phyloP scores from a whole-genome alignment of 2,329 filamentous ascomycete genomes.

The Rhytidhysteron rufulum region DNA sequence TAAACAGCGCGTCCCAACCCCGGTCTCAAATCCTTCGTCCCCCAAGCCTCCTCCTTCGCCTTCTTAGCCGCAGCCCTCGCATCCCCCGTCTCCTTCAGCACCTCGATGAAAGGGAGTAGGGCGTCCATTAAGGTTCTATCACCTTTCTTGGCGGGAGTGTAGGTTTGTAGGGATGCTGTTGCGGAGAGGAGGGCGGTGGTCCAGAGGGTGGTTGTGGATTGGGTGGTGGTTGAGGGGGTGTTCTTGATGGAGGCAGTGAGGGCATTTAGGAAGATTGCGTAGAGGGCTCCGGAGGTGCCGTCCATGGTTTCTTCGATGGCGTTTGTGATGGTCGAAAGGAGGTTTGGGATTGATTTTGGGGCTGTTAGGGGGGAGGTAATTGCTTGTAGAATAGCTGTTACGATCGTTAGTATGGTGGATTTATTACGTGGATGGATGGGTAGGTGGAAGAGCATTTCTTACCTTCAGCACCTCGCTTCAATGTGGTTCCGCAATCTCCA shows the following conservation, averaged over 20 bases:
- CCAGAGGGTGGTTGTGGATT: background rate
- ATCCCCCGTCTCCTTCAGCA: slow-evolving; percentile 56
- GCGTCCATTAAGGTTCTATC: slow-evolving; percentile 87
- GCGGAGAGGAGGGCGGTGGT: slow-evolving; percentile 34
- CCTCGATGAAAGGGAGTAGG: slow-evolving; percentile 74
- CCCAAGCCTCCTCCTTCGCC: slow-evolving; percentile 66
- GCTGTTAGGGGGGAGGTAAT: slow-evolving; percentile 9
- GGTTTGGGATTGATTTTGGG: slow-evolving; percentile 48
- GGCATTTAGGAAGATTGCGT: slow-evolving; percentile 80
- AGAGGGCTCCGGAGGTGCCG: slow-evolving; percentile 65
- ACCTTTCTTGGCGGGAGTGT: slow-evolving; percentile 78
- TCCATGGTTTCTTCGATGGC: slow-evolving; percentile 63
- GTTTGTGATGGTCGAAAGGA: slow-evolving; percentile 53
- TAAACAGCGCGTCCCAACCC: slow-evolving; percentile 76
- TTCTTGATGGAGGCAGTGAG: slow-evolving; percentile 53
- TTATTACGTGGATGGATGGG: slow-evolving; percentile 14
- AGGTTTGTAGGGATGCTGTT: slow-evolving; percentile 44
- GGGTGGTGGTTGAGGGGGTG: background rate
- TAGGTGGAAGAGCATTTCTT: slow-evolving; percentile 32
- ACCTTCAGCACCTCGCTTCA: slow-evolving; percentile 55
- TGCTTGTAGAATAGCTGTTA: slow-evolving; percentile 23
- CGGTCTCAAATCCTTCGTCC: slow-evolving; percentile 82
- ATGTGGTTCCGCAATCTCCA: slow-evolving; percentile 70
- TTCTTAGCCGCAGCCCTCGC: slow-evolving; percentile 67
- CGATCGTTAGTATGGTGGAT: slow-evolving; percentile 41